Percentiles rank a stretch among this genome's conserved stretches.
These are phyloP conservation scores for Sphagnum tenellum DNA, from an alignment of 225 moss, liverwort and hornwort species.

Conservation along the genomic window DNA sequence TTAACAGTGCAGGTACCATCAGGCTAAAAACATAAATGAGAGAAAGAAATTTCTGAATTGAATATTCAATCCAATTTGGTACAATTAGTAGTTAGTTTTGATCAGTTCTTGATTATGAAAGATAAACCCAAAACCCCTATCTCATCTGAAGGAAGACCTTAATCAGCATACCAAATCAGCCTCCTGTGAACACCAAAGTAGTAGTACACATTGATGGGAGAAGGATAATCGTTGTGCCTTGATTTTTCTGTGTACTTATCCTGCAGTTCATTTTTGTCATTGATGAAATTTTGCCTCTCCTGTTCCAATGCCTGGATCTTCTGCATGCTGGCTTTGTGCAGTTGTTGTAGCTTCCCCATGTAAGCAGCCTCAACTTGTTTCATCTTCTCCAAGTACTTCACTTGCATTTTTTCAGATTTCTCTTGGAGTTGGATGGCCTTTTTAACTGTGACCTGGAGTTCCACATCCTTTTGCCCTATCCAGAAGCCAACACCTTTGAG, in stretches of 20 bases:
- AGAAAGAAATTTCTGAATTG: too few species aligned
- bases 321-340: constrained; percentile 78
- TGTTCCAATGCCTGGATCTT: constrained; percentile 68
- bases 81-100: too few species aligned
- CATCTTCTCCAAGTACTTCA: constrained; percentile 67
- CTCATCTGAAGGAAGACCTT: too few species aligned
- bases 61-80: too few species aligned
- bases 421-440: constrained; percentile 82
- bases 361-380: constrained; percentile 80
- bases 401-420: constrained; percentile 88
- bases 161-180: too few species aligned
- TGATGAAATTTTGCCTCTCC: constrained; percentile 62
- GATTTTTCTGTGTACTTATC: constrained; percentile 94
- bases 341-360: constrained; percentile 75
- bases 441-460: constrained; percentile 73
- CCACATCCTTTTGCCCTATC: constrained; percentile 98
- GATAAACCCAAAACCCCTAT: too few species aligned
- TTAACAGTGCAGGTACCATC: too few species aligned
- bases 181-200: background rate
- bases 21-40: too few species aligned
- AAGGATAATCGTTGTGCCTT: constrained; percentile 17
- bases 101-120: too few species aligned
- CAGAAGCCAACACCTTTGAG: constrained; percentile 94
- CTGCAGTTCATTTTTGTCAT: constrained; percentile 86
- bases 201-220: background rate